phyloP scores from a whole-genome alignment of 495 filamentous ascomycete species.

The Annulohypoxylon stygium region DNA sequence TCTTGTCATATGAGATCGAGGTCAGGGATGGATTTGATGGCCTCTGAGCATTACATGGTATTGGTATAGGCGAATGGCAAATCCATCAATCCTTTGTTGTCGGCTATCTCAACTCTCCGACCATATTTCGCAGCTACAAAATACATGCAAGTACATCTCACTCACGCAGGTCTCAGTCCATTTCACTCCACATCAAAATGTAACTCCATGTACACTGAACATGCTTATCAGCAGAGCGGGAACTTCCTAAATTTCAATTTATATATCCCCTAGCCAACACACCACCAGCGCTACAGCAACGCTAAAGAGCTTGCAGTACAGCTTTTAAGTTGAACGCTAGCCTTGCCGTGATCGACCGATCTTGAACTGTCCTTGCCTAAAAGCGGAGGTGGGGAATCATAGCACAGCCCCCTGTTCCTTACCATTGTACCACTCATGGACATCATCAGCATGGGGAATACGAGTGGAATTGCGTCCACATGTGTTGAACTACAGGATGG shows the following conservation, averaged over 20 bases:
- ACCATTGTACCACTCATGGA: slow-evolving; percentile 20
- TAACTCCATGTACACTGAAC: slow-evolving; percentile 1
- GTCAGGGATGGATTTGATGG: slow-evolving; percentile 19
- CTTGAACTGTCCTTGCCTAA: slow-evolving; percentile 41
- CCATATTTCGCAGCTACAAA: background rate
- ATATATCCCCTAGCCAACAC: slow-evolving; percentile 34
- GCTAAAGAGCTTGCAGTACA: slow-evolving; percentile 35
- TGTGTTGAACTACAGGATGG: slow-evolving; percentile 24
- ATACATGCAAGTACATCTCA: slow-evolving; percentile 21
- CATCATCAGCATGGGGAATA: slow-evolving; percentile 45
- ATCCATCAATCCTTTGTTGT: slow-evolving; percentile 14
- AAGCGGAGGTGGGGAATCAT: slow-evolving; percentile 41
- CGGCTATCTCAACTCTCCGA: slow-evolving; percentile 4
- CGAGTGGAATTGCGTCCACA: slow-evolving; percentile 43
- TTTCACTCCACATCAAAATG: background rate
- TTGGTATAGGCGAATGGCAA: background rate
- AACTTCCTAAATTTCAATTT: slow-evolving; percentile 28
- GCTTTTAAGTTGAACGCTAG: slow-evolving; percentile 21
- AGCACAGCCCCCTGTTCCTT: slow-evolving; percentile 28
- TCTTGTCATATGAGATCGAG: slow-evolving; percentile 14
- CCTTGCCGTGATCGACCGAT: slow-evolving; percentile 44
- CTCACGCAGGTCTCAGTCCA: background rate
- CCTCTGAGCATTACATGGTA: background rate
- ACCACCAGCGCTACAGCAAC: slow-evolving; percentile 11
- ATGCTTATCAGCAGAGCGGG: slow-evolving; percentile 22